Base-by-base conservation (phyloP, 768 basidiomycete species). In the Leccinum subtestaceum region DNA sequence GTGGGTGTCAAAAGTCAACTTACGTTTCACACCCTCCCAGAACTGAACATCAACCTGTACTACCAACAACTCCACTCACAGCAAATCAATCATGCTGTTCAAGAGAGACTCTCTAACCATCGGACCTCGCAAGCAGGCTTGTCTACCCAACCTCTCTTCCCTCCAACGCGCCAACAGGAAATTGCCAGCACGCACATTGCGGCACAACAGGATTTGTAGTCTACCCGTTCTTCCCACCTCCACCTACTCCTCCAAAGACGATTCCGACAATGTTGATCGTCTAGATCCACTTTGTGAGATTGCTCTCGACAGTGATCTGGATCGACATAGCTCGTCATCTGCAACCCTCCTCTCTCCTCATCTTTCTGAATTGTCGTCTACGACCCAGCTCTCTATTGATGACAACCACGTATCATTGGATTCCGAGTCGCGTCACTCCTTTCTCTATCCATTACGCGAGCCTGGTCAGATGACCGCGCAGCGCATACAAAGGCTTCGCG, bases 381-480 rank as follows among this genome's bases (percentile, higher is more conserved):
- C 43, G 8, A 31, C 46, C 25, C 32, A 17, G 25, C 36, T 57
- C 31, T 56, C 45, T 36, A 38, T 46, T 10, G 58, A 68, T 63
- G 40, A 40, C 31, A 36, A 40, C 34, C 17, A 17, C 46, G 17
- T 61, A 17, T 68, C 56, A 45, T 53, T 60, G n/a, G 63, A 59
- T 15, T 34, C 51, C 50, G 57, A 57, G 56, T 60, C 61, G 19
- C 58, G 52, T 52, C 57, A 50, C 56, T 46, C 64, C 53, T 29
- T 60, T 56, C 47, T 55, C 13, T 63, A 62, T 40, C 51, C 62
- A 5, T 56, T 68, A 29, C 58, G 51, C 12, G 65, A 68, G 15
- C 70, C 70, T 49, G 71, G 71, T 3, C 62, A 70, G 57, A 58
- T 66, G 59, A 74, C 62, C 21, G 60, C 63, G 52, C 40, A 60